Evolutionary conservation across 1,284 basidiomycete species (phyloP).

Genomic region (Puccinia horiana): DNA sequence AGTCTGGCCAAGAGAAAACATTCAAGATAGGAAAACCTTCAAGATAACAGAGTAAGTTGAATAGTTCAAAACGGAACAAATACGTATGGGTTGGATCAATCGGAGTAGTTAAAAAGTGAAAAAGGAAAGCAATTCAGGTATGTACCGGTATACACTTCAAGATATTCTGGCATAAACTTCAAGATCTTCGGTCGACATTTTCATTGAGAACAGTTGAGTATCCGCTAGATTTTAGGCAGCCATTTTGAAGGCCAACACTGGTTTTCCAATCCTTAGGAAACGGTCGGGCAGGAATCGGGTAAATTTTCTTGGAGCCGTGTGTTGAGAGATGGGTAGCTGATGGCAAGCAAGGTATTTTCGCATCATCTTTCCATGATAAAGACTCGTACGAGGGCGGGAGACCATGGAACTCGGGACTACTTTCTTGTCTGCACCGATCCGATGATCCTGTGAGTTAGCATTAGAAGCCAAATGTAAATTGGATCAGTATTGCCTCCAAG

Average conservation of each 20-base stretch:
- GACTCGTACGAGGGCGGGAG: neutral
- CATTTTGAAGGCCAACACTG: neutral
- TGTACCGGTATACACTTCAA: no score
- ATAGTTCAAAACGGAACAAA: no score
- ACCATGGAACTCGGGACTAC: neutral
- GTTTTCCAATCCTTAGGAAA: slow-evolving; percentile 23
- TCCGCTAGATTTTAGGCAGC: neutral
- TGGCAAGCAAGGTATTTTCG: neutral
- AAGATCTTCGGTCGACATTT: neutral
- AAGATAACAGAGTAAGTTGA: no score
- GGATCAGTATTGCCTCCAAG: neutral
- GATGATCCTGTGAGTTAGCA: neutral
- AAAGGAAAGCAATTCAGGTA: neutral
- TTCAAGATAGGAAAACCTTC: no score
- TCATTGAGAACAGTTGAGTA: neutral
- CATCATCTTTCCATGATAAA: neutral
- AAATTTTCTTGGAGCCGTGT: neutral
- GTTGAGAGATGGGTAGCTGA: neutral
- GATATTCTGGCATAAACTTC: neutral
- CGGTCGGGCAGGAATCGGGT: neutral
- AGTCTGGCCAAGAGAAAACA: no score
- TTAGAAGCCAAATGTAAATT: neutral
- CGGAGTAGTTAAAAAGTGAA: neutral
- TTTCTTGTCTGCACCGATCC: neutral
- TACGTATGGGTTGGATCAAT: neutral